Percentiles rank a stretch among this genome's conserved stretches.
phyloP scores from a whole-genome alignment of 345 rosid species.

The Aquilaria sinensis region DNA sequence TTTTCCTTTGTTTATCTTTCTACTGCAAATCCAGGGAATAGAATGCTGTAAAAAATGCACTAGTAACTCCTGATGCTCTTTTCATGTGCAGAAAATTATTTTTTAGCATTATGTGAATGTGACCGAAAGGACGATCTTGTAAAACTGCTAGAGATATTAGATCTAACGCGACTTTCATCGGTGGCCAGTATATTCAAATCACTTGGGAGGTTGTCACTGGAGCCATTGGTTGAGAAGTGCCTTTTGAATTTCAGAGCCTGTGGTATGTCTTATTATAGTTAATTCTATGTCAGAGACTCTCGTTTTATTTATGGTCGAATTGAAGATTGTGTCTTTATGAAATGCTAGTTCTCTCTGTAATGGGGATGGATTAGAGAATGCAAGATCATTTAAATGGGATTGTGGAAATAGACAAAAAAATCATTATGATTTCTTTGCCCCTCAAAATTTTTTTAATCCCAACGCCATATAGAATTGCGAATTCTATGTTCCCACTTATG shows the following conservation, averaged over 20 bases:
- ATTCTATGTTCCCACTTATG: too few species aligned
- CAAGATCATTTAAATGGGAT: too few species aligned
- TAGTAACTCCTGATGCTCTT: background rate
- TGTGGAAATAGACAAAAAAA: too few species aligned
- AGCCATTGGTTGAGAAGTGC: constrained; percentile 43
- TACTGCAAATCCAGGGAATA: background rate
- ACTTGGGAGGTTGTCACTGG: constrained; percentile 58
- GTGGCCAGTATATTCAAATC: constrained; percentile 42
- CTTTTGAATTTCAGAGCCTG: constrained; percentile 35
- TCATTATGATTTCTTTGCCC: too few species aligned
- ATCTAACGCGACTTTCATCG: constrained; percentile 48
- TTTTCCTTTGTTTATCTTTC: background rate
- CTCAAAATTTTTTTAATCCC: too few species aligned
- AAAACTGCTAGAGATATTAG: constrained; percentile 49
- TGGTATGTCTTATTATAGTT: constrained; percentile 32
- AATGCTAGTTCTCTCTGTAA: too few species aligned
- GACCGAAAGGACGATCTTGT: constrained; percentile 45
- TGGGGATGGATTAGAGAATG: too few species aligned
- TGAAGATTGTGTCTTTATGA: too few species aligned
- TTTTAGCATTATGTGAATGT: constrained; percentile 64
- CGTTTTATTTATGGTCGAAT: too few species aligned
- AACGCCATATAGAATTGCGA: too few species aligned
- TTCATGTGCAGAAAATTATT: constrained; percentile 56
- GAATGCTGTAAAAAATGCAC: background rate
- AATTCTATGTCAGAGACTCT: background rate